phyloP scores from a whole-genome alignment of 148 eudicot species.

The Silene uniflora region DNA sequence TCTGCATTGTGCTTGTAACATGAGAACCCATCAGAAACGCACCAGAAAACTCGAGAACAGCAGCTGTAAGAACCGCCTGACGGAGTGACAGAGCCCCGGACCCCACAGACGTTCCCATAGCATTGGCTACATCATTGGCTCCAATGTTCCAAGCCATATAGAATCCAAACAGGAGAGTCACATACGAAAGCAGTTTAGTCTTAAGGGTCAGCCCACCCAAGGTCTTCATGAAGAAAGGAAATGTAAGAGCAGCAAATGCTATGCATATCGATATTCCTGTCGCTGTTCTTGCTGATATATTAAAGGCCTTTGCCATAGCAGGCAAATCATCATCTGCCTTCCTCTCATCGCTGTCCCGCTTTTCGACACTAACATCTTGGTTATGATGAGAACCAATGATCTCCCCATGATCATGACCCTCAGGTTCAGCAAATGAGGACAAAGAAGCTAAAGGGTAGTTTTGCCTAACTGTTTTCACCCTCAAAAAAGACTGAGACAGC shows the following conservation, averaged over 20 bases:
- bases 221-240: conserved; percentile 76
- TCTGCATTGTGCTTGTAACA: conserved; percentile 96
- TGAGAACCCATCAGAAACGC: conserved; percentile 85
- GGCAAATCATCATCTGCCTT: conserved; percentile 30
- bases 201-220: conserved; percentile 57
- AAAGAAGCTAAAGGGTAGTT: conserved; percentile 54
- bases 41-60: conserved; percentile 83
- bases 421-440: conserved; percentile 69
- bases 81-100: conserved; percentile 79
- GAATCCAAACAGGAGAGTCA: conserved; percentile 67
- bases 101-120: conserved; percentile 97
- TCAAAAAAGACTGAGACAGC: conserved; percentile 35
- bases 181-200: conserved; percentile 63
- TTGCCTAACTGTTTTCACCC: conserved; percentile 33
- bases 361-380: conserved; percentile 15
- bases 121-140: conserved; percentile 95
- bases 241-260: conserved; percentile 64
- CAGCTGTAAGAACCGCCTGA: conserved; percentile 85
- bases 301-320: conserved; percentile 83
- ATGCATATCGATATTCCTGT: conserved; percentile 69
- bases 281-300: conserved; percentile 71
- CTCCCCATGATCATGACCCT: conserved; percentile 35
- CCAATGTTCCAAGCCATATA: conserved; percentile 99
- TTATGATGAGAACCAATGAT: conserved; percentile 15
- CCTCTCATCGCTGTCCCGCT: conserved; percentile 17